phyloP scores from a whole-genome alignment of 2,329 filamentous ascomycete genomes.

The Erysiphe neolycopersici region DNA sequence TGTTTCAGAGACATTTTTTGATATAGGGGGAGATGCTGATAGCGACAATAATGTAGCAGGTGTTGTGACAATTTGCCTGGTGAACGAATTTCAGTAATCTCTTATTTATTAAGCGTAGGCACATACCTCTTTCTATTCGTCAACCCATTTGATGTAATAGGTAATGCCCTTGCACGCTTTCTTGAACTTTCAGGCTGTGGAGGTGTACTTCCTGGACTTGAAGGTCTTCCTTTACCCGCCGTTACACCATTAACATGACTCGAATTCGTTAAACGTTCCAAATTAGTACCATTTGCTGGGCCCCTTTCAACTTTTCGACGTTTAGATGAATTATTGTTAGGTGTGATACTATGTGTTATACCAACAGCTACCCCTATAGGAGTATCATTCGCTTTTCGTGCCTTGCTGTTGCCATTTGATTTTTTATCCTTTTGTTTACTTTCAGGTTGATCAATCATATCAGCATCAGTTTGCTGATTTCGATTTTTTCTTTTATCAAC shows the following conservation, averaged over 20 bases:
- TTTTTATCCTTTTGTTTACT: constrained; percentile 31
- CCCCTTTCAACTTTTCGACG: constrained; percentile 58
- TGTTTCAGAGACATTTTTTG: constrained; percentile 38
- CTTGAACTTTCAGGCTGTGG: constrained; percentile 35
- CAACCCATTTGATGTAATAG: constrained; percentile 33
- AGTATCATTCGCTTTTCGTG: constrained; percentile 31
- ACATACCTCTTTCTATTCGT: constrained; percentile 48
- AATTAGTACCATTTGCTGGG: constrained; percentile 21
- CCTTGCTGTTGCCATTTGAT: constrained; percentile 28
- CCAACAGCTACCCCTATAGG: constrained; percentile 31
- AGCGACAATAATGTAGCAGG: constrained; percentile 36
- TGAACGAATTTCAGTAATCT: constrained; percentile 4
- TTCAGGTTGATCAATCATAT: constrained; percentile 42
- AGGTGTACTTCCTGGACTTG: constrained; percentile 38
- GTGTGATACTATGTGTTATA: constrained; percentile 27
- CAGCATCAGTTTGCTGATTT: constrained; percentile 42
- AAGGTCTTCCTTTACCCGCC: constrained; percentile 27
- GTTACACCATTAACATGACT: constrained; percentile 18
- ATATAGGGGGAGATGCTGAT: constrained; percentile 48
- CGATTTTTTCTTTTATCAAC: constrained; percentile 40
- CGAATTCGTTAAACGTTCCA: constrained; percentile 39
- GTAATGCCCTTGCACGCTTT: constrained; percentile 44
- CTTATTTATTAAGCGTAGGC: not conserved
- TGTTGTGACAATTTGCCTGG: constrained; percentile 20
- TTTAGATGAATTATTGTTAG: constrained; percentile 34